phyloP scores from a whole-genome alignment of 73 alveolate genomes.

The Stentor roeselii region DNA sequence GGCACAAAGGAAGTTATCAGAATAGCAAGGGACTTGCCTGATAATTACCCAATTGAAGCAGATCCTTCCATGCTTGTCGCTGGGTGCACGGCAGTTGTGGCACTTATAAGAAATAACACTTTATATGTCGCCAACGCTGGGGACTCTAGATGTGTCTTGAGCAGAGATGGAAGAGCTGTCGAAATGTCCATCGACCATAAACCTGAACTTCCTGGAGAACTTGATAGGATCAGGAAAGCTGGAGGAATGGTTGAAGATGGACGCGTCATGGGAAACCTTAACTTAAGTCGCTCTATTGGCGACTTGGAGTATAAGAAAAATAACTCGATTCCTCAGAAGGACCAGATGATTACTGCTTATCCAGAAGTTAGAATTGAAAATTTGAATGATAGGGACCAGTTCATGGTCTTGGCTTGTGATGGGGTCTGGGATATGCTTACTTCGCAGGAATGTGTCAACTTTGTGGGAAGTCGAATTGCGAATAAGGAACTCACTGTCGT shows the following conservation, averaged over 20 bases:
- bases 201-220: constrained; percentile 78
- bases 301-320: constrained; percentile 90
- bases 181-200: constrained; percentile 87
- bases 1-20: constrained; percentile 70
- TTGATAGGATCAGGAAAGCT: constrained; percentile 72
- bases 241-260: constrained; percentile 78
- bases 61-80: constrained; percentile 57
- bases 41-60: constrained; percentile 35
- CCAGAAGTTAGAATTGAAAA: constrained; percentile 73
- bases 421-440: constrained; percentile 54
- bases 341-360: constrained; percentile 77
- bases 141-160: constrained; percentile 84
- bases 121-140: constrained; percentile 91
- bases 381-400: constrained; percentile 54
- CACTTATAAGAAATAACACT: constrained; percentile 56
- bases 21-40: constrained; percentile 9
- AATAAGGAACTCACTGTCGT: constrained; percentile 33
- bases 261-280: constrained; percentile 70
- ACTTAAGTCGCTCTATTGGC: constrained; percentile 86
- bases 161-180: constrained; percentile 65
- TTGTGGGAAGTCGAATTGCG: constrained; percentile 19
- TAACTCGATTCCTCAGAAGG: constrained; percentile 76
- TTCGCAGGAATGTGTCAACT: constrained; percentile 33
- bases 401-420: constrained; percentile 52
- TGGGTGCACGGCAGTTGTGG: constrained; percentile 88